Percentiles rank a stretch among this genome's conserved stretches.
Conservation (phyloP, 805 yeast genomes). For the Saturnispora sekii region DNA sequence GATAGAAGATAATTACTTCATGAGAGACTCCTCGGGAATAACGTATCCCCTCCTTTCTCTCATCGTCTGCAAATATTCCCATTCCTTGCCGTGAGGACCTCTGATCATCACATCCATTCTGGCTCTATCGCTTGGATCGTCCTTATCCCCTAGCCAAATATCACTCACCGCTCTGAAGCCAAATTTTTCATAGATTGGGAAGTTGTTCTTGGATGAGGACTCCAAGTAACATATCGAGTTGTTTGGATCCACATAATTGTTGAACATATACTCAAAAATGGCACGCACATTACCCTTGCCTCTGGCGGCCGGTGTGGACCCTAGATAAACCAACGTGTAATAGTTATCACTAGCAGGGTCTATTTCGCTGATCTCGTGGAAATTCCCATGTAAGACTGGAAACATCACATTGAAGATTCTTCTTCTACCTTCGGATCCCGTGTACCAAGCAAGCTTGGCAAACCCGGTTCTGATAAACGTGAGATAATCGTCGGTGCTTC, state of each 20-base stretch:
- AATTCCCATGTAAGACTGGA: slow-evolving; percentile 41
- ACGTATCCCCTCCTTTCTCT: slow-evolving; percentile 20
- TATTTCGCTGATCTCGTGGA: slow-evolving; percentile 32
- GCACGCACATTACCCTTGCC: slow-evolving; percentile 49
- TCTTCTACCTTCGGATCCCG: slow-evolving; percentile 38
- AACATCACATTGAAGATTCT: slow-evolving; percentile 43
- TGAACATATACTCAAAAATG: slow-evolving; percentile 40
- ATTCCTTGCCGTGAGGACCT: slow-evolving; percentile 25
- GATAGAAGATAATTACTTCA: slow-evolving; percentile 2
- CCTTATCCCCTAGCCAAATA: slow-evolving; percentile 32
- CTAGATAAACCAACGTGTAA: slow-evolving; percentile 28
- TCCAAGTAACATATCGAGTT: slow-evolving; percentile 39
- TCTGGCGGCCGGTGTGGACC: slow-evolving; percentile 34
- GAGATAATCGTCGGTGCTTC: slow-evolving; percentile 36
- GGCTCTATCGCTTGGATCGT: slow-evolving; percentile 23
- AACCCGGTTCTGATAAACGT: slow-evolving; percentile 45
- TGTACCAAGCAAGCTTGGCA: slow-evolving; percentile 39
- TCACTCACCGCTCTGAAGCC: slow-evolving; percentile 42
- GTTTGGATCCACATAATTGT: slow-evolving; percentile 34
- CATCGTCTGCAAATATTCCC: slow-evolving; percentile 21
- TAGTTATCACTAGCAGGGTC: slow-evolving; percentile 27
- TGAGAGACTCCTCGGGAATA: slow-evolving; percentile 16
- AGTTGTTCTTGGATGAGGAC: slow-evolving; percentile 35
- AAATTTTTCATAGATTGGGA: slow-evolving; percentile 45
- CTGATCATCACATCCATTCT: slow-evolving; percentile 32